Base-by-base conservation (phyloP, 163 green algal genomes). In the Scenedesmus sp. region DNA sequence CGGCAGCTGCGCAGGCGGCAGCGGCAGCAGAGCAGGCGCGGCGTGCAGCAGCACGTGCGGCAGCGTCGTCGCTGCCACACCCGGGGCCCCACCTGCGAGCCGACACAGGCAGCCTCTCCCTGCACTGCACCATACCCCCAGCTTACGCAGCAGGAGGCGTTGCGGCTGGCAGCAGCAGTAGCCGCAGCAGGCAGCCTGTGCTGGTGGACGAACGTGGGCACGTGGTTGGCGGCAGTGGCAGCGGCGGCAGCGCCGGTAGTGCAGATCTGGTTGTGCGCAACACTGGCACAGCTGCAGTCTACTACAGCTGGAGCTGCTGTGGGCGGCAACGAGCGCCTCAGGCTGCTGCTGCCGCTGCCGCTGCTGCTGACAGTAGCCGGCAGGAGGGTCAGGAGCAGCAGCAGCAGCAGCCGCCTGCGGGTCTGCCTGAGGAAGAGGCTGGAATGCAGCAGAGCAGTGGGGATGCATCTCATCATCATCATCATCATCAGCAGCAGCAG, bases 271-370 rank as follows among this genome's bases (percentile, higher is more conserved):
- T 42, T 40, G 53, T 81, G 43, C 96, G 96, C 93, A 97, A 96
- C 18, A 99, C 94, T 12, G 97, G 96, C 76, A 95, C 91, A 22
- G 96, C 96, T 10, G 97, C 97, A 30, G 26, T 72, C 46, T 61
- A 53, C 43, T 26, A 81, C 78, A 82, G 70, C 87, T 43, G 78
- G 37, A 82, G 49, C 35, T 61, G 78, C 79, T 76, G 44, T 20
- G 51, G 85, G 24, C 59, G 85, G 4, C 56, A 81, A 30, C 65
- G 26, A 18, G 15, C 1, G 81, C 81, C 26, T 20, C 83, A 61
- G 7, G 33, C 22, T n/a, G 59, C 37, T 43, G 81, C 51, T 26
- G 53, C 82, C 35, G 20, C 30, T 56, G 16, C 33, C 37, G 56
- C 35, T 56, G 51, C 82, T 65, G 22, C 12, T 13, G 40, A 43